Evolutionary conservation across 495 filamentous ascomycete genomes (phyloP), one percentile per base, ranked within the genome.

Genomic region (Recurvomyces mirabilis): DNA sequence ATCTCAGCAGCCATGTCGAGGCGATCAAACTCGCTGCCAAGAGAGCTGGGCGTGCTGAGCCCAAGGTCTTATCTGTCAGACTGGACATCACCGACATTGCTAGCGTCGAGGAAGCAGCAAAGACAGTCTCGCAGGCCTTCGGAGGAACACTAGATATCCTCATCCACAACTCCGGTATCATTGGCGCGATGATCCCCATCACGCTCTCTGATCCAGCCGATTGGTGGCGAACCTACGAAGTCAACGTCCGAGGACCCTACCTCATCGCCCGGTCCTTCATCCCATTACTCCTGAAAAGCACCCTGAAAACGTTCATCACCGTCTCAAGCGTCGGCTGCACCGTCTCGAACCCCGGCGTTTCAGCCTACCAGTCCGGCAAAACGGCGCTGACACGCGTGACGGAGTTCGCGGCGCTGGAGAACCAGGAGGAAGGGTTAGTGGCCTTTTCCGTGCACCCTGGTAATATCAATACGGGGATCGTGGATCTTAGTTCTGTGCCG

Each of bases 91-190:
- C 65, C 5, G 57, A 60, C 31, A 43, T 48, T 15, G 51, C 55
- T 1, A 62, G 51, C 37, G 67, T 73, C 5, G 60, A 60, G 1
- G 49, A 41, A 0, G 63, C 61, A 0, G 65, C 57, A 4, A 41
- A 55, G 4, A 23, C 56, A 6, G 51, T 63, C 4, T 56, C 60
- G 17, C 22, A 57, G 29, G 33, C 29, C 0, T 55, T 58, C 42
- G n/a, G n/a, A n/a, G 65, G 65, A 3, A 53, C 55, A 1, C 44
- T 76, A 0, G 73, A 79, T 38, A 64, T 78, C 28, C 52, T 78
- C 13, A 56, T 78, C 46, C 74, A 73, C 52, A 76, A 77, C 37
- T 70, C 74, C 0, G 74, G 66, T 13, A 50, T 57, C 26, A 48
- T 72, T 11, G 60, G 64, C 17, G 24, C 44, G 2, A 68, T 52